Percentiles rank a stretch among this genome's conserved stretches.
phyloP scores from a whole-genome alignment of 139 green algal species.

The Chlorella sorokiniana region DNA sequence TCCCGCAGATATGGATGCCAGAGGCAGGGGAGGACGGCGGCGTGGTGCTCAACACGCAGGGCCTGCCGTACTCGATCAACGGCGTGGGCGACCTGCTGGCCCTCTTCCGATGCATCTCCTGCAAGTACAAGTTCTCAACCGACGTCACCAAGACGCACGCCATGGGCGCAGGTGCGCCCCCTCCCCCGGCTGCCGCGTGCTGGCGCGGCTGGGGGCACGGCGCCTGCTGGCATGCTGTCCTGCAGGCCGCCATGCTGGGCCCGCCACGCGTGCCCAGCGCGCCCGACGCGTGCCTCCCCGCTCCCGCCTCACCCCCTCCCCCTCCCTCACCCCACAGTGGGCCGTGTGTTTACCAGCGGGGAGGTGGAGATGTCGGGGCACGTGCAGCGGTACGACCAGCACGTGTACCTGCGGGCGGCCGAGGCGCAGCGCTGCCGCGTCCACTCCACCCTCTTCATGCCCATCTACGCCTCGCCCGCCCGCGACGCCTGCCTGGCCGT shows the following conservation, averaged over 20 bases:
- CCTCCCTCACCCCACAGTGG: conserved; percentile 26
- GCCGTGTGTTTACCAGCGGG: conserved; percentile 49
- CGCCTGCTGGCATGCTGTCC: neutral
- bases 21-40: conserved; percentile 32
- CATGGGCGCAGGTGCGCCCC: conserved; percentile 62
- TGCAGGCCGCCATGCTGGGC: neutral
- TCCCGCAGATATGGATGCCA: conserved; percentile 52
- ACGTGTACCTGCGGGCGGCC: conserved; percentile 76
- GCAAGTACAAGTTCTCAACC: conserved; percentile 83
- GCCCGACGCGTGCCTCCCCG: neutral
- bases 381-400: conserved; percentile 81
- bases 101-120: conserved; percentile 85
- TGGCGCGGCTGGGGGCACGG: neutral
- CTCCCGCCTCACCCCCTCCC: neutral
- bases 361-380: conserved; percentile 84
- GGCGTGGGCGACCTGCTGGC: conserved; percentile 82
- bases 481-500: conserved; percentile 65
- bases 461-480: conserved; percentile 48
- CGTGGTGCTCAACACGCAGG: conserved; percentile 59
- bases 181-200: neutral
- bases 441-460: conserved; percentile 75
- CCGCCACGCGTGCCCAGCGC: neutral
- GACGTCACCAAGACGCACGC: conserved; percentile 66
- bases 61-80: conserved; percentile 76
- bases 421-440: conserved; percentile 84